Base-by-base conservation (phyloP, 2,329 filamentous ascomycete species). In the Seiridium unicorne region DNA sequence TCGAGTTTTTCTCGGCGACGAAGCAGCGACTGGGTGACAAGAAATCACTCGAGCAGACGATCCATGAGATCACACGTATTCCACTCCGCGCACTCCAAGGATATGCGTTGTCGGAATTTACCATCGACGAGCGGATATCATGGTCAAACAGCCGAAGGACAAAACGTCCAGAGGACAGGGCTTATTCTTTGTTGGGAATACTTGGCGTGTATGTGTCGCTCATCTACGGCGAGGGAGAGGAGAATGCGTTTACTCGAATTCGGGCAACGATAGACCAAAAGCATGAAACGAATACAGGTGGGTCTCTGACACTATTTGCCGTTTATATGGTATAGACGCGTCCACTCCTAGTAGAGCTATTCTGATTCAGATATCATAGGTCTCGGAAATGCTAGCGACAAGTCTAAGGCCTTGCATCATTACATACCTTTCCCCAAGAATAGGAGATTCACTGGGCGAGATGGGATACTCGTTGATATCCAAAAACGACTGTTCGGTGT, bases 1-100 rank as follows among this genome's bases (percentile, higher is more conserved):
- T 73, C 32, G 66, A 67, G 35, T 73, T 73, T 63, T 73, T 68
- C 53, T 60, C 63, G 6, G 34, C 51, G 4, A 65, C 68, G 4
- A 53, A 64, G n/a, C 32, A 34, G 31, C 51, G 44, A 6, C 61
- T 73, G 11, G 70, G 71, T 31, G 59, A 65, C 49, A 72, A 71
- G 60, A 58, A 7, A 34, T 63, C 61, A 34, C 63, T 71, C 26
- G 61, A 63, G 59, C 44, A 63, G 36, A 40, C 57, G 9, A 65
- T 72, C 47, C 60, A 67, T 57, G 51, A 66, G 9, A 64, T 68
- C 8, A 73, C 69, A 11, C 56, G 56, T 0, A 69, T 72, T 34
- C 46, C 63, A 26, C n/a, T 61, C 38, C 9, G 32, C 8, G 65
- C 63, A 5, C 66, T 73, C 38, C 61, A 44, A 11, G 66, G 64